These are phyloP conservation scores for Dovyalis caffra DNA, from an alignment of 345 rosid species.

Conservation along the genomic window DNA sequence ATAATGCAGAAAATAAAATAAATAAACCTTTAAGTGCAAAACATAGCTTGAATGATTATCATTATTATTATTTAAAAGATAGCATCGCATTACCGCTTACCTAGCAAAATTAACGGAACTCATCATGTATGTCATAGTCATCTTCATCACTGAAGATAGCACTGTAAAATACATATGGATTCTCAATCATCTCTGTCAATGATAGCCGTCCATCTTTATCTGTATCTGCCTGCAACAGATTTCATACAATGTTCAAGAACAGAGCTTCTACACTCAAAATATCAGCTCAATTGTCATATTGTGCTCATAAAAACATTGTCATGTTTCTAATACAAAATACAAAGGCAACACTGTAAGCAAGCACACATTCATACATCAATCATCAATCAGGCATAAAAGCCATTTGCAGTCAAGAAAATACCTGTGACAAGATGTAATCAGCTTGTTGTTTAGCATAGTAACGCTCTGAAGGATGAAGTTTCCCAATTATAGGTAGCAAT, in stretches of 20 bases:
- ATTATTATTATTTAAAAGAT: too few species aligned
- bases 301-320: too few species aligned
- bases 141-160: constrained; percentile 86
- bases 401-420: constrained; percentile 21
- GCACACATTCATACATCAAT: neutral
- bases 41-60: neutral
- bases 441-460: constrained; percentile 96
- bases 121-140: constrained; percentile 68
- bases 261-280: neutral
- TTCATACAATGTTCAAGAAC: neutral
- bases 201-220: constrained; percentile 80
- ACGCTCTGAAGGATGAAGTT: constrained; percentile 89
- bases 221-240: constrained; percentile 70
- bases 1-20: neutral
- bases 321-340: too few species aligned
- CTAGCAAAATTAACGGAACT: constrained; percentile 59
- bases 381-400: neutral
- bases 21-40: neutral
- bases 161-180: constrained; percentile 90
- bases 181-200: constrained; percentile 81
- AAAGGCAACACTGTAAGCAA: neutral
- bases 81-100: neutral
- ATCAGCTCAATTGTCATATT: neutral
- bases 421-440: constrained; percentile 89
- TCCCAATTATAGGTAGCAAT: constrained; percentile 69